Base-by-base conservation (phyloP, 2,329 filamentous ascomycete genomes). In the Penicillium brevicompactum region DNA sequence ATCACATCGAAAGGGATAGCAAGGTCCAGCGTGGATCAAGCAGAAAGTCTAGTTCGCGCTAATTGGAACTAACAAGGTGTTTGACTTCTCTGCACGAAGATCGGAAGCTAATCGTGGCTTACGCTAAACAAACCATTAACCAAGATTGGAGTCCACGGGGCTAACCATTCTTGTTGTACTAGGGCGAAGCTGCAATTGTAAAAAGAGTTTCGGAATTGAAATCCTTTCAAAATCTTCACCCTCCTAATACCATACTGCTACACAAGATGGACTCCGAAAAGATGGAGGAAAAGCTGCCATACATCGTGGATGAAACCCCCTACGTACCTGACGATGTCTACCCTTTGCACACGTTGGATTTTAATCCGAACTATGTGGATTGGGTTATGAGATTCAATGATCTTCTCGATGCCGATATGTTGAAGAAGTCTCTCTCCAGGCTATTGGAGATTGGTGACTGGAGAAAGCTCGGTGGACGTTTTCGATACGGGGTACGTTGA, bases 401-500 rank as follows among this genome's bases (percentile, higher is more conserved):
- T 37, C 41, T 54, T 11, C 46, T 54, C 9, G 52, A 50, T 18
- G 40, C 52, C n/a, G 32, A 54, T n/a, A 44, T 45, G n/a, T 41
- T 54, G 27, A 38, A 49, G n/a, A 34, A 54, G 31, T 42, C 52
- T 6, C 31, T 54, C 10, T 49, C 31, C 11, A 21, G 27, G 13
- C 7, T 54, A 32, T 30, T 54, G 11, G 46, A 46, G 3, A 54
- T 54, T 40, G 46, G 46, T 8, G 46, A 54, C 34, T 54, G 52
- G 46, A 46, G 30, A 32, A 54, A 54, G 32, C 46, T 54, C 4
- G 52, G 52, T 16, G 52, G 52, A 24, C 22, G 52, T n/a, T 46
- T 46, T 4, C 21, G 46, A 24, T 22, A 41, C 10, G 46, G 42
- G 52, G 46, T 50, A 42, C 16, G 30, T 18, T n/a, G 14, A 41